A percentile compares a stretch with the other conserved stretches of the same genome.
Evolutionary conservation across 2,329 filamentous ascomycete genomes (phyloP).

Genomic region (Aspergillus sp.): DNA sequence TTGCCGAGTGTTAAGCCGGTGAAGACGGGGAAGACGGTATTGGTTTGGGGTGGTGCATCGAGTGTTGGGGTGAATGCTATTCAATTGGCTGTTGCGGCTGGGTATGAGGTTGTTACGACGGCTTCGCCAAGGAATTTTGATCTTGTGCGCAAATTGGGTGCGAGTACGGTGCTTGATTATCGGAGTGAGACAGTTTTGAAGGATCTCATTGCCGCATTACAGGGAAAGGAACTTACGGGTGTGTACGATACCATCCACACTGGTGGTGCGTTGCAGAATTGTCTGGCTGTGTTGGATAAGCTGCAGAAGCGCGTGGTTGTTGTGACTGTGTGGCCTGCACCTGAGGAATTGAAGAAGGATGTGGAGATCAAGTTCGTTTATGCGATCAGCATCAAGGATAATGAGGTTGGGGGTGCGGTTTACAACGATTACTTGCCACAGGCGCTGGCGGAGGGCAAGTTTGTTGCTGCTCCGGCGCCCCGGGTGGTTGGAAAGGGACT

Average conservation of each 20-base stretch:
- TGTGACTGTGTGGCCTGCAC: not conserved
- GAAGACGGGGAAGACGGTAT: constrained; percentile 11
- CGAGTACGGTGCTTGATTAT: constrained; percentile 41
- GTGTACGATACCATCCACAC: constrained; percentile 2
- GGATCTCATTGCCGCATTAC: constrained; percentile 6
- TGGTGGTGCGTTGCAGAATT: not conserved
- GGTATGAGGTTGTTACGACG: constrained; percentile 35
- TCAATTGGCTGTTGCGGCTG: constrained; percentile 35
- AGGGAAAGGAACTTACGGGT: constrained; percentile 11
- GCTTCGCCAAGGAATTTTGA: constrained; percentile 37
- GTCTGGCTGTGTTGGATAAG: not conserved
- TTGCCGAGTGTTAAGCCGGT: constrained; percentile 3
- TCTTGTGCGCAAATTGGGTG: constrained; percentile 36
- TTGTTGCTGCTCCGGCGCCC: constrained; percentile 27
- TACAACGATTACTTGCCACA: constrained; percentile 26
- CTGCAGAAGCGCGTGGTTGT: not conserved
- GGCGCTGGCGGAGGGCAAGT: constrained; percentile 22
- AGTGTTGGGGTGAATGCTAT: constrained; percentile 40
- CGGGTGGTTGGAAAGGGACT: constrained; percentile 19
- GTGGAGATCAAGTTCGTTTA: not conserved
- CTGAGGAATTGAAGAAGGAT: not conserved
- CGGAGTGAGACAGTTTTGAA: constrained; percentile 11
- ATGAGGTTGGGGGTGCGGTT: constrained; percentile 22
- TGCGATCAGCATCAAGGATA: not conserved
- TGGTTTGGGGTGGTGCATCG: constrained; percentile 49